Evolutionary conservation across 2,329 filamentous ascomycete species (phyloP).

Genomic region (Phoma herbarum): DNA sequence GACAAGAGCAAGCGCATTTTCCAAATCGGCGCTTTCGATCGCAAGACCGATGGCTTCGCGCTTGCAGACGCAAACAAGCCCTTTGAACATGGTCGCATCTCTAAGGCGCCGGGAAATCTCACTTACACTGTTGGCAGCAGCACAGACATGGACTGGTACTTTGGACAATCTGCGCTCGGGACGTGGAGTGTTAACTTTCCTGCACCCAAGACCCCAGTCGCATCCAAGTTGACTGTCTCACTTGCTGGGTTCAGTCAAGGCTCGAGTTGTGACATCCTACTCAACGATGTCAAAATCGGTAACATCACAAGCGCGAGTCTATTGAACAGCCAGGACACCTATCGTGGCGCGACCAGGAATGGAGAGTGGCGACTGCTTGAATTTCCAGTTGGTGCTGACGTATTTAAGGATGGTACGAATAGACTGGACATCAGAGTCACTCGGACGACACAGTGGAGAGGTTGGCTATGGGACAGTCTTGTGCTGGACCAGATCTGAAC

Average conservation of each 20-base stretch:
- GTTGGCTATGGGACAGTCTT: constrained; percentile 56
- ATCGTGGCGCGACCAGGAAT: constrained; percentile 58
- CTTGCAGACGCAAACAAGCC: constrained; percentile 53
- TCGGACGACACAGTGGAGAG: constrained; percentile 50
- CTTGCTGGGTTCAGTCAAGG: constrained; percentile 58
- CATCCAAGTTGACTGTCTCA: constrained; percentile 54
- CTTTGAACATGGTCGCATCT: constrained; percentile 57
- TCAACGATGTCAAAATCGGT: constrained; percentile 53
- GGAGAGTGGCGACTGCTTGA: constrained; percentile 61
- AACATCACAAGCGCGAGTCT: constrained; percentile 53
- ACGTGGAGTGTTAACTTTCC: constrained; percentile 50
- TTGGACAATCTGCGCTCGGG: constrained; percentile 54
- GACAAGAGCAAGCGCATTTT: constrained; percentile 54
- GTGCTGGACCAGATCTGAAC: constrained; percentile 45
- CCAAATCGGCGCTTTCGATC: constrained; percentile 61
- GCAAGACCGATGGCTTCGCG: constrained; percentile 56
- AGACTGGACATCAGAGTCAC: constrained; percentile 51
- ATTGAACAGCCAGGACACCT: constrained; percentile 57
- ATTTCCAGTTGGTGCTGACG: constrained; percentile 44
- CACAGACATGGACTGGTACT: constrained; percentile 57
- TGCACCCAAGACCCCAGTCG: constrained; percentile 26
- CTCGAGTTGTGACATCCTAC: constrained; percentile 51
- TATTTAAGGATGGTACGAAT: constrained; percentile 48
- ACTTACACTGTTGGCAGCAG: constrained; percentile 55
- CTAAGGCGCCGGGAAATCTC: constrained; percentile 56